Evolutionary conservation across 2,329 filamentous ascomycete species (phyloP), one percentile per base, ranked within the genome.

Genomic region (Incumbomyces lentus): DNA sequence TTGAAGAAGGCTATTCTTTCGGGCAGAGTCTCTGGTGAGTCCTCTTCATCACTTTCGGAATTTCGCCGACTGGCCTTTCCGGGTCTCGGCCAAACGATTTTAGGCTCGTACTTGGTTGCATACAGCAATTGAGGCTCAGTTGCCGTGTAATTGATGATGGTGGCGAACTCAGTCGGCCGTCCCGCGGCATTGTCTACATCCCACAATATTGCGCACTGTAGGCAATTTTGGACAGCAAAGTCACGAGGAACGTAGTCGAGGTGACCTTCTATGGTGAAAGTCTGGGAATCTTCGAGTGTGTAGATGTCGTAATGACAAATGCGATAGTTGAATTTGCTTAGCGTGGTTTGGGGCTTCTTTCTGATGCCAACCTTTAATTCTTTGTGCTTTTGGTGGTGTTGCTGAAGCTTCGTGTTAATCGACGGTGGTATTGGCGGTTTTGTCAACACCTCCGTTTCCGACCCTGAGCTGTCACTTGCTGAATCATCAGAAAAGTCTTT

Each of bases 121-220:
- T 50, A 46, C 16, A 39, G 16, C 39, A 47, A 14, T 44, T 46
- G 22, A n/a, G 36, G 5, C 26, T 47, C 37, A 19, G 46, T 47
- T 6, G 51, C 38, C 12, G 29, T 40, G 44, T 55, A 55, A 14
- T 51, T 18, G 12, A 52, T 44, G 11, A 52, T 29, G 11, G 40
- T 47, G 16, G 44, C 46, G 39, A 44, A 18, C 8, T 11, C 14
- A 12, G 50, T 46, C 11, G 49, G 52, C n/a, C 29, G 26, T 14
- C 42, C 12, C 7, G 29, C 34, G 13, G 49, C 29, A 3, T 45
- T 47, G 16, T 46, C 37, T 34, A 37, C 30, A 41, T 50, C 49
- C 52, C 52, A 55, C 8, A 53, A 34, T 18, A 55, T 51, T 5
- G 51, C 52, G 34, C 52, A 55, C 14, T 44, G 30, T 5, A 48